These are phyloP conservation scores for Bipolaris victoriae DNA, from an alignment of 2,329 filamentous ascomycete species.

Conservation along the genomic window DNA sequence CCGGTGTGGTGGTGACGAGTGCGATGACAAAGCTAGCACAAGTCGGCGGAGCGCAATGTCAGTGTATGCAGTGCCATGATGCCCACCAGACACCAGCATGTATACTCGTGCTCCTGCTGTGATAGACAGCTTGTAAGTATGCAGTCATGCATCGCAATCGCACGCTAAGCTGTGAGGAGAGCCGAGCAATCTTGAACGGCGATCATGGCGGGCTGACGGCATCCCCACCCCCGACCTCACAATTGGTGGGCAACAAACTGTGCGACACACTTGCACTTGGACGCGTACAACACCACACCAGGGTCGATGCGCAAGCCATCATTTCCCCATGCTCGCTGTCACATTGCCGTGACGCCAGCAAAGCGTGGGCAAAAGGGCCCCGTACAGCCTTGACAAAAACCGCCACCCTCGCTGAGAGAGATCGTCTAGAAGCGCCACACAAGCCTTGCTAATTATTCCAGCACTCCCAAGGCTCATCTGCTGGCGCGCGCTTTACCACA, in stretches of 20 bases:
- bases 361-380: slow-evolving; percentile 1
- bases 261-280: neutral
- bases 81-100: neutral
- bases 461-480: neutral
- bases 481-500: slow-evolving; percentile 1
- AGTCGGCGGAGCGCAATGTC: neutral
- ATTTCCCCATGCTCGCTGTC: slow-evolving; percentile 4
- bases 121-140: slow-evolving; percentile 4
- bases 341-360: slow-evolving; percentile 2
- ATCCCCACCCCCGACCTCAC: slow-evolving; percentile 9
- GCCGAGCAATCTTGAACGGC: slow-evolving; percentile 14
- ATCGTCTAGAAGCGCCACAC: slow-evolving; percentile 15
- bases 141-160: too few species aligned
- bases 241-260: neutral
- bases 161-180: slow-evolving; percentile 11
- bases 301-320: slow-evolving; percentile 6
- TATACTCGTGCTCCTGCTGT: slow-evolving; percentile 3
- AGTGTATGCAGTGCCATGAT: slow-evolving; percentile 5
- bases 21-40: slow-evolving; percentile 4
- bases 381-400: slow-evolving; percentile 3
- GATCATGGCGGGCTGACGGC: slow-evolving; percentile 11
- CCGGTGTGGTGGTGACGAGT: neutral
- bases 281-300: slow-evolving; percentile 7
- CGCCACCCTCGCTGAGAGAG: slow-evolving; percentile 9
- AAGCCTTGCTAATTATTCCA: slow-evolving; percentile 10